phyloP scores from a whole-genome alignment of 345 rosid species.

The Populus nigra region DNA sequence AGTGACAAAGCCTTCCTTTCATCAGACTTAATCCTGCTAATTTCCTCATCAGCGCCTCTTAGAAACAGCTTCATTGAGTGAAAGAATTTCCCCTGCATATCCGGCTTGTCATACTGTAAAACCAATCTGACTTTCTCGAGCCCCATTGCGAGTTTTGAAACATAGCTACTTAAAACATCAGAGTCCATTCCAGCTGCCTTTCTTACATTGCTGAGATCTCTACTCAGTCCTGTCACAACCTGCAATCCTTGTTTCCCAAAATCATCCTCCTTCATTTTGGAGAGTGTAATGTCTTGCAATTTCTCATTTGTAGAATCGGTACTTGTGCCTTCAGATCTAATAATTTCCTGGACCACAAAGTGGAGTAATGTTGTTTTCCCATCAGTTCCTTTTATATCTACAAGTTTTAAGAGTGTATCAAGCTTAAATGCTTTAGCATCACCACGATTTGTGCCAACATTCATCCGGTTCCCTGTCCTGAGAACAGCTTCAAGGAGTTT shows the following conservation, averaged over 20 bases:
- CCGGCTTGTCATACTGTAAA: conserved; percentile 64
- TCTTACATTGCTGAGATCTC: conserved; percentile 80
- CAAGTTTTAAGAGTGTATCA: conserved; percentile 97
- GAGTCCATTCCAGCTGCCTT: conserved; percentile 97
- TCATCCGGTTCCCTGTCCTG: conserved; percentile 91
- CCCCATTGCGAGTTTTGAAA: conserved; percentile 78
- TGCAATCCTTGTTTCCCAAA: conserved; percentile 85
- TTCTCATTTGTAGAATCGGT: conserved; percentile 39
- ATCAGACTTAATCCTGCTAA: conserved; percentile 55
- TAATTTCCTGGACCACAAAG: conserved; percentile 97
- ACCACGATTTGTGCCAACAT: conserved; percentile 95
- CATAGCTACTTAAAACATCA: conserved; percentile 82
- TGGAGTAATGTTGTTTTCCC: conserved; percentile 97
- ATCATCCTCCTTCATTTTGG: conserved; percentile 48
- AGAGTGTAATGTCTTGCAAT: conserved; percentile 25
- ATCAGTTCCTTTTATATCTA: conserved; percentile 89
- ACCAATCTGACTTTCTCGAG: conserved; percentile 71
- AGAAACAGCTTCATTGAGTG: conserved; percentile 64
- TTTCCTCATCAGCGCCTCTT: conserved; percentile 81
- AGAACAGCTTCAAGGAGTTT: conserved; percentile 97
- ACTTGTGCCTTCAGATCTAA: conserved; percentile 62
- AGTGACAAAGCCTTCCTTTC: conserved; percentile 70
- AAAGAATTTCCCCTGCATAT: conserved; percentile 64
- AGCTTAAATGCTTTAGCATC: conserved; percentile 96
- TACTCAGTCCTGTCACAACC: conserved; percentile 83